phyloP scores from a whole-genome alignment of 1,284 basidiomycete genomes.

The Ustilago esculenta region DNA sequence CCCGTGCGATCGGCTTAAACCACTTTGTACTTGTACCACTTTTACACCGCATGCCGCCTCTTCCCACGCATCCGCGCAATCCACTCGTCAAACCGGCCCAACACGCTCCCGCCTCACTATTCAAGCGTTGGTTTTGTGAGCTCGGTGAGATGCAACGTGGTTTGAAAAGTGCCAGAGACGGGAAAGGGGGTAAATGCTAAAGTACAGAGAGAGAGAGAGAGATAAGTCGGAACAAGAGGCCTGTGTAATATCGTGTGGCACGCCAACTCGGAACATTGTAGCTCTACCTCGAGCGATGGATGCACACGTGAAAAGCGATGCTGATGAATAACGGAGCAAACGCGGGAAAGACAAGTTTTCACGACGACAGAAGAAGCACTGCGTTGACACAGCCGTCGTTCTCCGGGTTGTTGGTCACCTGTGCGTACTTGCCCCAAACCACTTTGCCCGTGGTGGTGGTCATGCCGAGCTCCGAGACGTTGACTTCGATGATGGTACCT shows the following conservation, averaged over 20 bases:
- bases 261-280: too few relatives aligned
- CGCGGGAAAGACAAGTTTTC: not conserved
- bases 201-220: constrained; percentile 16
- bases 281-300: too few relatives aligned
- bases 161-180: constrained; percentile 3
- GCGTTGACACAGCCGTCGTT: constrained; percentile 65
- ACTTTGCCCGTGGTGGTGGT: constrained; percentile 98
- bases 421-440: constrained; percentile 85
- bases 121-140: not conserved
- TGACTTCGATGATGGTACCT: constrained; percentile 98
- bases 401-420: constrained; percentile 74
- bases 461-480: constrained; percentile 79
- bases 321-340: too few relatives aligned
- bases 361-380: constrained; percentile 59
- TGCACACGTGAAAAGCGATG: too few relatives aligned
- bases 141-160: not conserved
- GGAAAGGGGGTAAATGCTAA: constrained; percentile 23
- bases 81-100: not conserved
- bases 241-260: too few relatives aligned
- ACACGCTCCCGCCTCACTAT: too few relatives aligned
- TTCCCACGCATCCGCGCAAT: constrained; percentile 1
- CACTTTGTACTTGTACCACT: not conserved
- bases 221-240: too few relatives aligned
- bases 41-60: not conserved
- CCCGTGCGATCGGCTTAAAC: too few relatives aligned